Conservation (phyloP, 441 rosid genomes). For the Pelargonium australe region DNA sequence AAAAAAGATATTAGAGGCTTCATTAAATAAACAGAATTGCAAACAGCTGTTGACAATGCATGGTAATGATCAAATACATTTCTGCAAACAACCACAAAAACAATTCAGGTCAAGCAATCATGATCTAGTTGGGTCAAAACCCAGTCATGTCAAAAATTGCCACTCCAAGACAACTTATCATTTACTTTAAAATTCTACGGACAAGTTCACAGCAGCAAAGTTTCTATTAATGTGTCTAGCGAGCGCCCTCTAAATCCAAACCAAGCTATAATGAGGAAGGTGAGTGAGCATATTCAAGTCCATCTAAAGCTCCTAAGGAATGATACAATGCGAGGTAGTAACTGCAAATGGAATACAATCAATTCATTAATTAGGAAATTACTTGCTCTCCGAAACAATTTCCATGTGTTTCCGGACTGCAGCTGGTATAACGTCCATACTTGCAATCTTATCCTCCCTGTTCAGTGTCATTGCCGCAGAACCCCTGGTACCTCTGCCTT, state of each 20-base stretch:
- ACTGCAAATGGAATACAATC: background rate
- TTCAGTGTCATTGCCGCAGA: conserved; percentile 78
- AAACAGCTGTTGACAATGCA: background rate
- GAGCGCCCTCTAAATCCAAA: background rate
- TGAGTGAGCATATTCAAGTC: background rate
- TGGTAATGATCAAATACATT: too few species aligned
- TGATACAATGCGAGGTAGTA: background rate
- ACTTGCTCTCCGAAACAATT: conserved; percentile 39
- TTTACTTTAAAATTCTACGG: too few species aligned
- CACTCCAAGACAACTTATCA: too few species aligned
- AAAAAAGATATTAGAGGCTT: background rate
- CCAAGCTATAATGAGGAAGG: background rate
- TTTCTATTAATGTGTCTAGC: too few species aligned
- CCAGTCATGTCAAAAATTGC: too few species aligned
- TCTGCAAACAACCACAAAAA: too few species aligned
- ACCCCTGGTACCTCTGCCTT: conserved; percentile 81
- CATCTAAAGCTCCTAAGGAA: background rate
- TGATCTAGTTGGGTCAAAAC: too few species aligned
- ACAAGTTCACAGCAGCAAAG: too few species aligned
- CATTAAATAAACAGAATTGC: background rate
- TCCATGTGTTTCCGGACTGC: conserved; percentile 47
- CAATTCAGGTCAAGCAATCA: too few species aligned
- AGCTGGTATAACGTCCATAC: conserved; percentile 81
- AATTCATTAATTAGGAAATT: conserved; percentile 22
- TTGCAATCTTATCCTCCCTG: conserved; percentile 77